These are phyloP conservation scores for Penicillium sp. DNA, from an alignment of 2,329 filamentous ascomycete species.

Conservation along the genomic window DNA sequence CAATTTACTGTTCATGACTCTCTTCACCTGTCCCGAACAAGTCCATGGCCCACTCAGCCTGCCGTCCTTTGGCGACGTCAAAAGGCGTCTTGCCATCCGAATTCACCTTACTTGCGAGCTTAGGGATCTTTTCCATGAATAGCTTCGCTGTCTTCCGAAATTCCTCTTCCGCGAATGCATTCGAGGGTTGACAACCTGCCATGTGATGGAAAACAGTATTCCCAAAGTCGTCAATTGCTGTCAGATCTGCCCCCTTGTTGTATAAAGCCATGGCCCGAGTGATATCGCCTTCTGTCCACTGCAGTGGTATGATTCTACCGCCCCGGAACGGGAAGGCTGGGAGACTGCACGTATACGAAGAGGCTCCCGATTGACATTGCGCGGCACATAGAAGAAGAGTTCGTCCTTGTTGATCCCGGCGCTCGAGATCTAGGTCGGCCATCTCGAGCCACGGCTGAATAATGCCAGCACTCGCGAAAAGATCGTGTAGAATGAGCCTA, in stretches of 20 bases:
- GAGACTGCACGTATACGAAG: slow-evolving; percentile 9
- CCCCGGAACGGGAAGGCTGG: slow-evolving; percentile 1
- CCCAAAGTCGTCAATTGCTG: neutral
- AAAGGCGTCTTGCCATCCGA: too few species aligned
- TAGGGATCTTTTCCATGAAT: too few species aligned
- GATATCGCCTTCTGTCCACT: slow-evolving; percentile 7
- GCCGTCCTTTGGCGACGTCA: too few species aligned
- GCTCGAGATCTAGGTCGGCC: slow-evolving; percentile 16
- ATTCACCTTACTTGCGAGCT: too few species aligned
- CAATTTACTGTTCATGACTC: too few species aligned
- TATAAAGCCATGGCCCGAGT: slow-evolving; percentile 14
- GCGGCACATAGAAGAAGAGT: slow-evolving; percentile 21
- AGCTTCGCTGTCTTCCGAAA: neutral
- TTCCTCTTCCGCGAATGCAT: neutral
- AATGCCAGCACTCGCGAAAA: slow-evolving; percentile 16
- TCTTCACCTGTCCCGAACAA: too few species aligned
- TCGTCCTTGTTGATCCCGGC: slow-evolving; percentile 16
- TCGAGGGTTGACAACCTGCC: neutral
- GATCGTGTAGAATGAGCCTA: slow-evolving; percentile 16
- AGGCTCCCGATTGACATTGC: slow-evolving; percentile 3
- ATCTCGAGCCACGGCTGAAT: slow-evolving; percentile 21
- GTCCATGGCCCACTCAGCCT: too few species aligned
- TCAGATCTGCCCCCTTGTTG: slow-evolving; percentile 11
- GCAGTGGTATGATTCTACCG: neutral
- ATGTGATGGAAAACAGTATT: slow-evolving; percentile 12